Conservation (phyloP, 495 filamentous ascomycete genomes). For the Bacidia rubella region DNA sequence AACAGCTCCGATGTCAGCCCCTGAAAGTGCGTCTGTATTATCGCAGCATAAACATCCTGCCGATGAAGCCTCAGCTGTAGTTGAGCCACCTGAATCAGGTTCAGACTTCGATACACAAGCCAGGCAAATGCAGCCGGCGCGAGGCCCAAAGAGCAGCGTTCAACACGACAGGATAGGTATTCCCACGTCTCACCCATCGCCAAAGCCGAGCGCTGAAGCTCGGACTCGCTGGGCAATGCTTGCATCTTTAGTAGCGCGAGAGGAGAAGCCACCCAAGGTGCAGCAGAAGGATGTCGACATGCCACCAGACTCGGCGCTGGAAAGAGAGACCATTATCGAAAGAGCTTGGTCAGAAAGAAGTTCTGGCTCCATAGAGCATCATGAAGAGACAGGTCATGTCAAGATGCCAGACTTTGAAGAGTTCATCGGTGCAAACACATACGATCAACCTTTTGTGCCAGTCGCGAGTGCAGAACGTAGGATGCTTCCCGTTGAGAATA, state of each 20-base stretch:
- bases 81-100: no score
- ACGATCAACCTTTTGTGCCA: not conserved
- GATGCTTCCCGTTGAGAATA: not conserved
- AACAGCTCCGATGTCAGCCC: no score
- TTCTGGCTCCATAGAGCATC: not conserved
- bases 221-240: constrained; percentile 12
- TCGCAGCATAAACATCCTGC: no score
- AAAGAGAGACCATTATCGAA: not conserved
- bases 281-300: not conserved
- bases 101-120: no score
- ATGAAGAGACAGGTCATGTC: not conserved
- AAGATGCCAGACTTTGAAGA: not conserved
- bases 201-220: constrained; percentile 6
- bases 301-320: not conserved
- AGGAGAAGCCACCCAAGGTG: not conserved
- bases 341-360: not conserved
- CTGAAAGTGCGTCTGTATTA: no score
- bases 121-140: no score
- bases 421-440: not conserved
- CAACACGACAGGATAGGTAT: not conserved
- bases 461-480: not conserved
- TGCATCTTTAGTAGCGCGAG: constrained; percentile 1
- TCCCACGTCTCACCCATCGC: no score
- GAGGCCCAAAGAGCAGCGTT: not conserved
- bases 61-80: no score